Conservation (phyloP, 192 early-diverging fungal species). For the Backusella circina region DNA sequence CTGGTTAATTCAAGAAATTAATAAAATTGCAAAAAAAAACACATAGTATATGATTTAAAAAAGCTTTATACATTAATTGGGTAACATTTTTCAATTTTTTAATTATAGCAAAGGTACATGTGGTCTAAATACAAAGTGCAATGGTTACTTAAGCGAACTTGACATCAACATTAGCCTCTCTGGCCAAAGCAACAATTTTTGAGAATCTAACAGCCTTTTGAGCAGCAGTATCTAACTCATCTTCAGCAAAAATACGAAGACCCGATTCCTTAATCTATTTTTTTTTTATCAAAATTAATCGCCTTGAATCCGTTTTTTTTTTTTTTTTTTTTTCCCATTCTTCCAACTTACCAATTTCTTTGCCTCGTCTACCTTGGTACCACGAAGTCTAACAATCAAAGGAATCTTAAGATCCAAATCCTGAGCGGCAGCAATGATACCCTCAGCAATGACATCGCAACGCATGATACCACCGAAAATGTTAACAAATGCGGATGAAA, state of each 20-base stretch:
- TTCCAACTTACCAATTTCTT: conserved; percentile 29
- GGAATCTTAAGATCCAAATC: conserved; percentile 90
- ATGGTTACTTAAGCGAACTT: conserved; percentile 45
- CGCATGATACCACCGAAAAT: conserved; percentile 99
- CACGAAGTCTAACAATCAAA: conserved; percentile 96
- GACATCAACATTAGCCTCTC: conserved; percentile 71
- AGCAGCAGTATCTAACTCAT: conserved; percentile 96
- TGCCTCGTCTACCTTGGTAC: conserved; percentile 50
- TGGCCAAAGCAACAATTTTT: conserved; percentile 77
- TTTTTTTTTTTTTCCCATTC: too few species aligned
- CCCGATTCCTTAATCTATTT: conserved; percentile 77
- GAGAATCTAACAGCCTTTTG: conserved; percentile 80
- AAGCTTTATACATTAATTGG: not conserved
- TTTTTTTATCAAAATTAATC: not conserved
- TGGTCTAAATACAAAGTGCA: not conserved
- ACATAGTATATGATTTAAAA: not conserved
- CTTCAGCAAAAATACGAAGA: conserved; percentile 87
- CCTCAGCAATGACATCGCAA: conserved; percentile 97
- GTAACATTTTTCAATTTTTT: not conserved
- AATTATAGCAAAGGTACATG: not conserved
- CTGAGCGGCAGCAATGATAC: conserved; percentile 93
- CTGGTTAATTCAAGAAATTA: too few species aligned
- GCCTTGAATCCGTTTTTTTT: conserved; percentile 3
- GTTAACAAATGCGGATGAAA: conserved; percentile 97
- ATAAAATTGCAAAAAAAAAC: not conserved